Evolutionary conservation across 352 stramenopile species (phyloP), one percentile per base, ranked within the genome.

Genomic region (Pelagophyceae sp.): DNA sequence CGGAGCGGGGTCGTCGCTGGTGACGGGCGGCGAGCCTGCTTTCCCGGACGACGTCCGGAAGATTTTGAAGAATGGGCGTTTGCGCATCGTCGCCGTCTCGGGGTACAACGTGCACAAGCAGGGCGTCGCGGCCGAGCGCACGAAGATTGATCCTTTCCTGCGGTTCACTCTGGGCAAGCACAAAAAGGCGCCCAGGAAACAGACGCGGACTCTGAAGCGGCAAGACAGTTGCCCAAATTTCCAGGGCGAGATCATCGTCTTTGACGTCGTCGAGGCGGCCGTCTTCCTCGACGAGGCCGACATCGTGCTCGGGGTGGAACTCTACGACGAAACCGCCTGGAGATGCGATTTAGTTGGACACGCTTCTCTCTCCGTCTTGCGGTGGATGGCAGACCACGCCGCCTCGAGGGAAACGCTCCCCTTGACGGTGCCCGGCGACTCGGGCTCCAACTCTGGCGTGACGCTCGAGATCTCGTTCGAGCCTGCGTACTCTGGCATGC

Each of bases 291-390:
- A 54, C 23, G 50, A 85, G 0, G 84, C 91, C 72, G 86, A 93
- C 45, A 75, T 88, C 45, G 74, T 76, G 58, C 76, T 86, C 50
- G 81, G 85, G 29, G 82, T 96, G 31, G 90, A 95, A 70, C 6
- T 96, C 0, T 95, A 84, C 75, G 90, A 96, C 58, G 90, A 95
- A 76, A 95, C 92, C 70, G 76, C 94, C 29, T 84, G 93, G 3
- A 90, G 88, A 0, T 89, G 95, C 75, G 91, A 96, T 72, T 75
- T 95, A 31, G 81, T 96, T 0, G 90, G 88, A 23, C 79, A 90
- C 65, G 82, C 87, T 40, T 79, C 65, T 6, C 84, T 95, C 37
- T 94, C 88, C 0, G 83, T 90, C 0, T 80, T 95, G 33, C 87
- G 88, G 0, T 93, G 92, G 72, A 89, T 95, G 31, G 65, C 77